Percentiles rank a stretch among this genome's conserved stretches.
phyloP scores from a whole-genome alignment of 768 basidiomycete species.

The Dioszegia hungarica region DNA sequence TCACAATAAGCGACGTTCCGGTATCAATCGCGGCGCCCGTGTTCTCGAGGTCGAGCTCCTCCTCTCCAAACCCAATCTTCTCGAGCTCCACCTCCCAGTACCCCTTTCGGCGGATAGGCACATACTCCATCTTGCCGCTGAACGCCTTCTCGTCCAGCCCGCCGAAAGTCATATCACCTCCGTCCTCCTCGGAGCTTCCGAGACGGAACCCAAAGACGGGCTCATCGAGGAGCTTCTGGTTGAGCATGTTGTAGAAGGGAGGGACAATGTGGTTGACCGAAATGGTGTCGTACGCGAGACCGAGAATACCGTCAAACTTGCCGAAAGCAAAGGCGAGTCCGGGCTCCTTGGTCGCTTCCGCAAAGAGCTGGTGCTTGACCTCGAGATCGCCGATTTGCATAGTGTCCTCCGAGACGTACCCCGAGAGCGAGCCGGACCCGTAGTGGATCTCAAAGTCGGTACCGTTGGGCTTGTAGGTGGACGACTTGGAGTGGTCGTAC shows the following conservation, averaged over 20 bases:
- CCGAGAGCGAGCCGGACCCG: conserved; percentile 94
- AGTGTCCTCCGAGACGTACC: conserved; percentile 80
- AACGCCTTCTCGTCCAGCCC: conserved; percentile 76
- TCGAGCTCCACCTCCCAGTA: conserved; percentile 98
- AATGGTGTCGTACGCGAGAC: conserved; percentile 91
- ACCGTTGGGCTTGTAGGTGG: conserved; percentile 85
- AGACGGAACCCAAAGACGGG: conserved; percentile 93
- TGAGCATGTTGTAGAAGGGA: conserved; percentile 90
- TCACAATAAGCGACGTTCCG: conserved; percentile 90
- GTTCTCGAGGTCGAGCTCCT: conserved; percentile 81
- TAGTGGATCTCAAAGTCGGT: conserved; percentile 84
- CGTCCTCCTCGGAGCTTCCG: conserved; percentile 78
- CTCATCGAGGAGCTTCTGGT: conserved; percentile 70
- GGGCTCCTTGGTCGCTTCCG: conserved; percentile 92
- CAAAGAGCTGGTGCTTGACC: conserved; percentile 76
- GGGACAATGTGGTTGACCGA: conserved; percentile 81
- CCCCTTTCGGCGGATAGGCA: conserved; percentile 86
- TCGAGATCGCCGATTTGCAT: conserved; percentile 76
- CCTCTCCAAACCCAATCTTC: conserved; percentile 76
- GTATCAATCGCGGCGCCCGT: conserved; percentile 61
- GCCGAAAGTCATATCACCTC: conserved; percentile 86
- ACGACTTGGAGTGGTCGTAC: conserved; percentile 74
- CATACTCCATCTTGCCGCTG: conserved; percentile 74
- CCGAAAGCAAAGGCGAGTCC: conserved; percentile 86
- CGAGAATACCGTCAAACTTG: conserved; percentile 92